Base-by-base conservation (phyloP, 768 basidiomycete genomes). In the Terana coerulea region DNA sequence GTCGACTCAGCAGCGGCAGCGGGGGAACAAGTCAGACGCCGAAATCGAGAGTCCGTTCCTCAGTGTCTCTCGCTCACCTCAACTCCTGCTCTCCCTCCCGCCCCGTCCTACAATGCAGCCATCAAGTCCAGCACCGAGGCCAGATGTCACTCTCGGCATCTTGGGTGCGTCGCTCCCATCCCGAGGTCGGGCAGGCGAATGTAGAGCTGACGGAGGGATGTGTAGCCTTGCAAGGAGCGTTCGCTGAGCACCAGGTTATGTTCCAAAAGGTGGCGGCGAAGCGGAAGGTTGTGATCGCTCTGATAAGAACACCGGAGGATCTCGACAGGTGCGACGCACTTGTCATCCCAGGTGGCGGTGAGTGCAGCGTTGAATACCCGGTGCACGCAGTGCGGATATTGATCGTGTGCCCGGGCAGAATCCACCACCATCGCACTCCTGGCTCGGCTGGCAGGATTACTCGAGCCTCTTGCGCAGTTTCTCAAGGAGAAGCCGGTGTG, bases 321-420 rank as follows among this genome's bases (percentile, higher is more conserved):
- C 78, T 98, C 26, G 69, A 70, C 45, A 67, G 62, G 47, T 95
- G 93, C 65, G 81, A 90, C 59, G 95, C 87, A 1, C 74, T 98
- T 43, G 84, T 98, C 54, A 91, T 98, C 55, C 95, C 95, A 10
- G 95, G 95, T 6, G 95, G 95, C 72, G 88, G 88, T 81, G 48
- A 47, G 75, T 65, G 9, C 19, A 8, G 15, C 5, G n/a, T 22
- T 22, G 3, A 15, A 17, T 2, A 1, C n/a, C 42, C 25, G 19
- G 21, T 34, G 8, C 5, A 10, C 25, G 10, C 19, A 15, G 22
- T 30, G 12, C 26, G 28, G 19, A 49, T 11, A 29, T 39, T 14
- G 31, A 51, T 40, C 19, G 34, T 42, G 42, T 40, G 47, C 26
- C 21, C 54, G 35, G 7, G 1, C 58, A 88, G 95, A 98, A 71